Conservation (phyloP, 192 early-diverging fungal genomes). For the Backusella psychrophila region DNA sequence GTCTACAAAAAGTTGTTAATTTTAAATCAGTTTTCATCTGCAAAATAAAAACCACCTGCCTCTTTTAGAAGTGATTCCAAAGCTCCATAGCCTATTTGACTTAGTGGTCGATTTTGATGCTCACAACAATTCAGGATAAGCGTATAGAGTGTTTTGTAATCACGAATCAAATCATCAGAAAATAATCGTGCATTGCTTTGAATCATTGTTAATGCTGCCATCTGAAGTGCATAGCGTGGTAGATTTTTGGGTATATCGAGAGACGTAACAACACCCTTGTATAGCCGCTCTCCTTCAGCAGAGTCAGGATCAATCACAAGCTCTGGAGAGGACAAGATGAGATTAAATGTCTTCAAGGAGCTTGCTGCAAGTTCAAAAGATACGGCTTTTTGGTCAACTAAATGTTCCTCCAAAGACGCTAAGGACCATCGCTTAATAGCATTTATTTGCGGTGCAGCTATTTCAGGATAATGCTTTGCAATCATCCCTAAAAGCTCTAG, state of each 20-base stretch:
- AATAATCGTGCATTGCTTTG: slow-evolving; percentile 37
- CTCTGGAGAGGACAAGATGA: slow-evolving; percentile 27
- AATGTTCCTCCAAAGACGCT: slow-evolving; percentile 29
- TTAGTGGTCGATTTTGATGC: slow-evolving; percentile 36
- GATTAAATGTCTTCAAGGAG: slow-evolving; percentile 2
- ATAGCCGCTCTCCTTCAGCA: neutral
- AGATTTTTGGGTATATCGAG: neutral
- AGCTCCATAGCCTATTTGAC: slow-evolving; percentile 31
- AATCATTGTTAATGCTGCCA: slow-evolving; percentile 40
- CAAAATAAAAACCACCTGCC: slow-evolving; percentile 4
- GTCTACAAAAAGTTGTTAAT: neutral
- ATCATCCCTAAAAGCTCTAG: slow-evolving; percentile 44
- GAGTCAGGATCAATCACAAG: slow-evolving; percentile 18
- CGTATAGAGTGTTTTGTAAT: slow-evolving; percentile 30
- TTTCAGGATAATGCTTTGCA: slow-evolving; percentile 34
- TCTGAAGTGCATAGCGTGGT: neutral
- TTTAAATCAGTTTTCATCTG: neutral
- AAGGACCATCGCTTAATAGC: slow-evolving; percentile 14
- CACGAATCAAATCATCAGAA: slow-evolving; percentile 25
- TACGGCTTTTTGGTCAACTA: slow-evolving; percentile 24
- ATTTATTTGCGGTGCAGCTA: neutral
- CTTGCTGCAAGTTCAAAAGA: neutral
- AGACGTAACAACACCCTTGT: slow-evolving; percentile 4
- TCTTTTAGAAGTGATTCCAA: slow-evolving; percentile 39
- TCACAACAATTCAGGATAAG: slow-evolving; percentile 29